Conservation (phyloP, 2,329 filamentous ascomycete genomes). For the Cercospora sp. region DNA sequence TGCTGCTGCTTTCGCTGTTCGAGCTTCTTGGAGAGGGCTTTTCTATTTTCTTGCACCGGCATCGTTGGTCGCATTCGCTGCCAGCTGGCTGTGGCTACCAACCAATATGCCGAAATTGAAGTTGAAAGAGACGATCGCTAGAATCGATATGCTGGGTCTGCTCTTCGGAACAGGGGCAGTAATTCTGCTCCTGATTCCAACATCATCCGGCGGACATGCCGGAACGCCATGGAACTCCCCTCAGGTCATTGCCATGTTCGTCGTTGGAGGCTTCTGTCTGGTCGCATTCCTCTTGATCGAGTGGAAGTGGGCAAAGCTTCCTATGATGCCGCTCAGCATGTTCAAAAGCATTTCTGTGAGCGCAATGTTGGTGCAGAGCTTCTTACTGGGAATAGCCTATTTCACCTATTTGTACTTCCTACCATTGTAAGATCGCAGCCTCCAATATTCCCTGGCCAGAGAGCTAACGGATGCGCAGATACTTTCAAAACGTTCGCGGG, state of each 20-base stretch:
- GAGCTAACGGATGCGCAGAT: background rate
- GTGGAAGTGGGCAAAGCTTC: conserved; percentile 57
- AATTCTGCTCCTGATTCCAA: background rate
- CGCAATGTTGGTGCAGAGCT: conserved; percentile 33
- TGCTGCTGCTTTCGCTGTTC: no score
- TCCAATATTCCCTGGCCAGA: no score
- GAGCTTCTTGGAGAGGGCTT: background rate
- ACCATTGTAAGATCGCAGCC: background rate
- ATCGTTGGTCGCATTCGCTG: background rate
- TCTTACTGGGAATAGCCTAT: background rate
- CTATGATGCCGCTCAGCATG: conserved; percentile 60
- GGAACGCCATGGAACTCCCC: background rate
- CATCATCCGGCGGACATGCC: background rate
- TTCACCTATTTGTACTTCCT: background rate
- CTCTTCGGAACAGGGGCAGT: background rate
- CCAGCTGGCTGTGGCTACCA: background rate
- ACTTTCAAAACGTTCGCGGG: background rate
- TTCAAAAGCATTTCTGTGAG: conserved; percentile 58
- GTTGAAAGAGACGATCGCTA: background rate
- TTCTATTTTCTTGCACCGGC: background rate
- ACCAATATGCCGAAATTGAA: background rate
- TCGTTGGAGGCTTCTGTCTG: background rate
- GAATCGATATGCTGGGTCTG: background rate
- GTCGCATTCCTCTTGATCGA: conserved; percentile 56
- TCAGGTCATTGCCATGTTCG: background rate